Conservation (phyloP, 164 flowering plant species). For the Tetracentron sinense region DNA sequence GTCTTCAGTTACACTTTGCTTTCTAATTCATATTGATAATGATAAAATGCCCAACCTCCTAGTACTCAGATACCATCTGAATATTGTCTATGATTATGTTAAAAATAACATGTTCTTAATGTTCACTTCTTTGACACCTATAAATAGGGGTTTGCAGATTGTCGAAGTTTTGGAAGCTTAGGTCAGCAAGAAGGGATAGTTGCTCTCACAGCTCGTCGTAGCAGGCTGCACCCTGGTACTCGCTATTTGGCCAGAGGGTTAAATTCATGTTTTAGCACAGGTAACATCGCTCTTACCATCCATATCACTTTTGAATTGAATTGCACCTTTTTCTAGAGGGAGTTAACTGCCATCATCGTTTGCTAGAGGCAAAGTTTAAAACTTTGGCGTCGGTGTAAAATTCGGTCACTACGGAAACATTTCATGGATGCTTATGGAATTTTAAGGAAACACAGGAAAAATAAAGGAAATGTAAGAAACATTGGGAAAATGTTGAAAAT, state of each 20-base stretch:
- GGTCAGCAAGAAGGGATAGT: conserved; percentile 88
- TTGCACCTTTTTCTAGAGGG: no score
- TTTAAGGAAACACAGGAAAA: no score
- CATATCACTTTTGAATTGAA: background rate
- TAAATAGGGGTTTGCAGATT: conserved; percentile 88
- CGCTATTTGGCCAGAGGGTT: conserved; percentile 95
- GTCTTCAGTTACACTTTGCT: no score
- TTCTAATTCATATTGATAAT: background rate
- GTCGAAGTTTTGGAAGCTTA: conserved; percentile 77
- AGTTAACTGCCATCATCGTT: no score
- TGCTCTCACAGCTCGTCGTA: conserved; percentile 96
- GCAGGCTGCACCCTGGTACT: conserved; percentile 98
- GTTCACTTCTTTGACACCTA: conserved; percentile 23
- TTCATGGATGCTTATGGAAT: no score
- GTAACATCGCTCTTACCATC: conserved; percentile 29
- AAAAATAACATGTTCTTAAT: conserved; percentile 7
- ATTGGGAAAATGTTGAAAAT: no score
- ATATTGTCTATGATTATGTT: background rate
- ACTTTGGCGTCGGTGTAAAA: no score
- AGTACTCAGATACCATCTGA: no score
- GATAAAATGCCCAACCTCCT: no score
- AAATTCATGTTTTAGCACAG: conserved; percentile 93
- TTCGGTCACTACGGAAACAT: no score
- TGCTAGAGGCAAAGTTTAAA: no score
- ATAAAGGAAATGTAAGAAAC: no score